Conservation (phyloP, 164 flowering plant species). For the Stephania cephalantha region DNA sequence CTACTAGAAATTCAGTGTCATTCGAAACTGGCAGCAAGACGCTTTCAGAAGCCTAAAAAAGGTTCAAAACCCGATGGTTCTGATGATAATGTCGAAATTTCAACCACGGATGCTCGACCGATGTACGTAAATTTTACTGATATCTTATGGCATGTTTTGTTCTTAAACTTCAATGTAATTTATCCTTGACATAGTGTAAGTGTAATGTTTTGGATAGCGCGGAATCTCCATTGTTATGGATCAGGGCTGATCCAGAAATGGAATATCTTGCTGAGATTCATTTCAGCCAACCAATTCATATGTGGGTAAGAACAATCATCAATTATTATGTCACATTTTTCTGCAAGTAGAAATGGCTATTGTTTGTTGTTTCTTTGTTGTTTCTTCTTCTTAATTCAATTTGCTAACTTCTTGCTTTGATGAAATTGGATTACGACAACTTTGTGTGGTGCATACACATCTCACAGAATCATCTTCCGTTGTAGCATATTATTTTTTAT, state of each 20-base stretch:
- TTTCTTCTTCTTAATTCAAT: neutral
- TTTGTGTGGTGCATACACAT: too few relatives aligned
- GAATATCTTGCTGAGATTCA: constrained; percentile 94
- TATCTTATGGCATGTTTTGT: neutral
- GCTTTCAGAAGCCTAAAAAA: constrained; percentile 76
- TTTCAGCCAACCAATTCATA: constrained; percentile 87
- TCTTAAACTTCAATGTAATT: neutral
- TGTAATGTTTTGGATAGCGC: constrained; percentile 34
- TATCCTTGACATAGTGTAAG: neutral
- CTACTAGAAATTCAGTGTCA: constrained; percentile 86
- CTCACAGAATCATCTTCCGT: too few relatives aligned
- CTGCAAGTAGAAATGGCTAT: neutral
- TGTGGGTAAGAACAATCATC: constrained; percentile 77
- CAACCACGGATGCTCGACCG: constrained; percentile 52
- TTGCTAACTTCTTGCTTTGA: neutral
- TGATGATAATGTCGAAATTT: constrained; percentile 80
- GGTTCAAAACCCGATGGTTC: constrained; percentile 86
- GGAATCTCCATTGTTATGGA: constrained; percentile 90
- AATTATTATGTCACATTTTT: neutral
- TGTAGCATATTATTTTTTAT: too few relatives aligned
- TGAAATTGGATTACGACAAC: neutral
- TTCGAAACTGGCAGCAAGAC: constrained; percentile 76
- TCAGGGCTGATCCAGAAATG: constrained; percentile 94
- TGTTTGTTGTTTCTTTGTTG: neutral
- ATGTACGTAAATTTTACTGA: constrained; percentile 35